Percentiles rank a stretch among this genome's conserved stretches.
Evolutionary conservation across 495 filamentous ascomycete genomes (phyloP).

Genomic region (Emericellopsis terricola): DNA sequence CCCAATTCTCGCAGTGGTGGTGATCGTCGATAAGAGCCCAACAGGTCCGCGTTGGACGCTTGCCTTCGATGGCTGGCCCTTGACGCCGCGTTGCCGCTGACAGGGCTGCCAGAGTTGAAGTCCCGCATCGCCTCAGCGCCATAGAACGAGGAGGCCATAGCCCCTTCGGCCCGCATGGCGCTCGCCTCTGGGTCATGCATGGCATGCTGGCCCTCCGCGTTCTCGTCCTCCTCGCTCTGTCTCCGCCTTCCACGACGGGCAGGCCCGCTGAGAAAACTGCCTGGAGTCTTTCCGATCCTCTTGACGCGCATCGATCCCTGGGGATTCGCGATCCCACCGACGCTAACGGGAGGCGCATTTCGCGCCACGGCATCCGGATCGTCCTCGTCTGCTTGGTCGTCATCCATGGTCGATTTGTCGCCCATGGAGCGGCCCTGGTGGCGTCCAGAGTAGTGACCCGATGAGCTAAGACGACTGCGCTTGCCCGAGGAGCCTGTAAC

Average conservation of each 20-base stretch:
- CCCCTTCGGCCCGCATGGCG: slow-evolving; percentile 13
- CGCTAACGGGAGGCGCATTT: slow-evolving; percentile 30
- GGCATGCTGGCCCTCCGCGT: slow-evolving; percentile 15
- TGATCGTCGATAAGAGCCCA: slow-evolving; percentile 6
- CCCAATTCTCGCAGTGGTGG: slow-evolving; percentile 2
- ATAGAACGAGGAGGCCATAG: slow-evolving; percentile 15
- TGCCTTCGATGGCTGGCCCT: slow-evolving; percentile 16
- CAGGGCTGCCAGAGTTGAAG: slow-evolving; percentile 25
- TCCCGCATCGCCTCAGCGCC: slow-evolving; percentile 15
- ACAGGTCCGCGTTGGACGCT: slow-evolving; percentile 7
- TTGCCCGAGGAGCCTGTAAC: slow-evolving; percentile 24
- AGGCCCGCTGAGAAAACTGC: slow-evolving; percentile 56
- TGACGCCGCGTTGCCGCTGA: slow-evolving; percentile 17
- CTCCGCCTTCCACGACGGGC: slow-evolving; percentile 53
- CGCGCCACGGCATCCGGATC: slow-evolving; percentile 27
- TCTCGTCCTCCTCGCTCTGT: slow-evolving; percentile 51
- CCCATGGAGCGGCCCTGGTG: slow-evolving; percentile 9
- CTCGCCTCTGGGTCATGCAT: slow-evolving; percentile 18
- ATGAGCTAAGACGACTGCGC: slow-evolving; percentile 19
- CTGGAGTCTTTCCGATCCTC: slow-evolving; percentile 49
- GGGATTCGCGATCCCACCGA: slow-evolving; percentile 36
- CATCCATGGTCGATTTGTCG: slow-evolving; percentile 8
- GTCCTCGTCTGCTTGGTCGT: slow-evolving; percentile 14
- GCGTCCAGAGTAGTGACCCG: slow-evolving; percentile 17
- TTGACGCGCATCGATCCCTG: slow-evolving; percentile 60